Evolutionary conservation across 176 grass and related monocot genomes (phyloP).

Genomic region (Luzula sylvatica): DNA sequence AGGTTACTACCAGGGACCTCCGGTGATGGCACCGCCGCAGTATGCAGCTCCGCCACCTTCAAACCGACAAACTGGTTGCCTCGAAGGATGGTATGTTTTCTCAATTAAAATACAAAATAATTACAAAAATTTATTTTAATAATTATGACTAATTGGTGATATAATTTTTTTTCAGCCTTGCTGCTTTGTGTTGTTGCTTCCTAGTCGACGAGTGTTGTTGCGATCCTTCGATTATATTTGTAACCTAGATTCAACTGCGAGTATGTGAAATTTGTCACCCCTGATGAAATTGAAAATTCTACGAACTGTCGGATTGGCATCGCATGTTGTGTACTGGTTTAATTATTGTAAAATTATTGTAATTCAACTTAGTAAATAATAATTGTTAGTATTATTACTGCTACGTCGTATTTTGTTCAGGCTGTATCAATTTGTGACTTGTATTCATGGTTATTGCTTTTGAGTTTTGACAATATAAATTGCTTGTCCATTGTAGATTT

Average conservation of each 20-base stretch:
- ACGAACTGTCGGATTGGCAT: neutral
- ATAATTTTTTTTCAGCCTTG: conserved; percentile 28
- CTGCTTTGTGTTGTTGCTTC: conserved; percentile 66
- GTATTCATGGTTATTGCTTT: neutral
- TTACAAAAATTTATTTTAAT: neutral
- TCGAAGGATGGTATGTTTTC: conserved; percentile 61
- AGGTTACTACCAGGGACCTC: conserved; percentile 80
- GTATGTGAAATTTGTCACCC: too few relatives aligned
- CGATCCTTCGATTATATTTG: conserved; percentile 54
- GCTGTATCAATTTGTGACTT: neutral
- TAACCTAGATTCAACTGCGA: conserved; percentile 18
- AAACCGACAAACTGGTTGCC: conserved; percentile 27
- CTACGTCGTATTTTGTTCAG: neutral
- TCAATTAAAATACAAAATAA: too few relatives aligned
- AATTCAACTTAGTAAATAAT: neutral
- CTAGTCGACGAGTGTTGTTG: conserved; percentile 78
- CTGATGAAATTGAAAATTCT: neutral
- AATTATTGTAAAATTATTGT: neutral
- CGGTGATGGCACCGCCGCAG: conserved; percentile 83
- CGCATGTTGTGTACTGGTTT: neutral
- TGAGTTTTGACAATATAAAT: neutral
- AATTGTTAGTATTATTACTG: too few relatives aligned
- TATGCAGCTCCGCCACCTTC: conserved; percentile 29
- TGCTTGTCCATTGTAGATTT: too few relatives aligned
- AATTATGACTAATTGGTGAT: neutral